Conservation (phyloP, 2,329 filamentous ascomycete genomes). For the Ophiosphaerella narmari region DNA sequence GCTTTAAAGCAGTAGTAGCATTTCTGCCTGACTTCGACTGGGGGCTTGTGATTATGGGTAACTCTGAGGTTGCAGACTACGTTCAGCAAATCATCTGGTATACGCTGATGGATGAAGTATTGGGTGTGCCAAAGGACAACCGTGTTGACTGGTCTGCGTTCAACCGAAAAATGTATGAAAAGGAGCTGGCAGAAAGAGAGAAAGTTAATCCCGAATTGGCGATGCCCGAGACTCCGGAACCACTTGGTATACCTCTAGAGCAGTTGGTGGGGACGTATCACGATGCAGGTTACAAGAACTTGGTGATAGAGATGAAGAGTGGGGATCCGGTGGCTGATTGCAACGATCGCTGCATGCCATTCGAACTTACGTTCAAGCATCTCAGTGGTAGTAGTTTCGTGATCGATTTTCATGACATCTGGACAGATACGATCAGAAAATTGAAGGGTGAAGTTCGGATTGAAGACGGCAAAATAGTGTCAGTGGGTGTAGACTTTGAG, state of each 20-base stretch:
- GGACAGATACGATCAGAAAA: conserved; percentile 2
- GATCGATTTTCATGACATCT: not conserved
- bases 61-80: conserved; percentile 7
- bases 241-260: conserved; percentile 3
- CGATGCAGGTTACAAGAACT: conserved; percentile 11
- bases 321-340: conserved; percentile 11
- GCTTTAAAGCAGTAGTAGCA: conserved; percentile 11
- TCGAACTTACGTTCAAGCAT: conserved; percentile 11
- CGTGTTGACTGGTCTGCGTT: conserved; percentile 7
- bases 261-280: conserved; percentile 8
- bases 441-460: conserved; percentile 10
- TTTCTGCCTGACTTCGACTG: conserved; percentile 14
- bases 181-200: conserved; percentile 4
- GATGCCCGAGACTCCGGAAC: conserved; percentile 1
- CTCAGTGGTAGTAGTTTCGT: conserved; percentile 3
- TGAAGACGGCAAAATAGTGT: conserved; percentile 1
- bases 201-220: conserved; percentile 1
- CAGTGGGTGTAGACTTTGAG: conserved; percentile 11
- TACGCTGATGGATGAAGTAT: conserved; percentile 9
- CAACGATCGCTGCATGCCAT: conserved; percentile 14
- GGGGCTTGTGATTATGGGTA: conserved; percentile 14
- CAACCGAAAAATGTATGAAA: not conserved
- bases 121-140: not conserved
- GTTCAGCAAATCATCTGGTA: conserved; percentile 11
- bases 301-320: conserved; percentile 5